A percentile compares a stretch with the other conserved stretches of the same genome.
Conservation (phyloP, 495 filamentous ascomycete species). For the Rusavskia elegans region DNA sequence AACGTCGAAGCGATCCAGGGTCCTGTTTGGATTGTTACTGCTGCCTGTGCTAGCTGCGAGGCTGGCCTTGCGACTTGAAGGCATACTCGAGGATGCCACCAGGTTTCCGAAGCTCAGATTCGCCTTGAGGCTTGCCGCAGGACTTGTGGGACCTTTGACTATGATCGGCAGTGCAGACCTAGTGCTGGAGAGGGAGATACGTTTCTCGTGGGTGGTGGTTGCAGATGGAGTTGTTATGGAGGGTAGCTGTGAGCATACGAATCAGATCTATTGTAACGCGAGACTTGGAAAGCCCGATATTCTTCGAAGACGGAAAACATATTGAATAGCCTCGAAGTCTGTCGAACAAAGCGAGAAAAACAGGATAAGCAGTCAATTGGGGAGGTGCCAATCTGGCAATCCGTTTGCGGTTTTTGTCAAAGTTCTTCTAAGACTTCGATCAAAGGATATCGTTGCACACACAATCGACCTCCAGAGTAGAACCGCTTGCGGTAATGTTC, state of each 20-base stretch:
- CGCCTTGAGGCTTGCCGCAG: background rate
- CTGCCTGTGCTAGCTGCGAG: background rate
- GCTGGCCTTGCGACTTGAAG: background rate
- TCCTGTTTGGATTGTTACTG: background rate
- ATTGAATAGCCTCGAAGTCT: background rate
- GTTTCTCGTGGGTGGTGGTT: background rate
- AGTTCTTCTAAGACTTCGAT: background rate
- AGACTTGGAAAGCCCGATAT: background rate
- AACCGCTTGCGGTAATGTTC: background rate
- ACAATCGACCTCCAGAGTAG: too few species aligned
- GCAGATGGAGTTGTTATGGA: background rate
- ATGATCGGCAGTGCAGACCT: background rate
- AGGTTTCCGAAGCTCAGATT: background rate
- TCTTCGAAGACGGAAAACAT: background rate
- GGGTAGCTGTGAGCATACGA: background rate
- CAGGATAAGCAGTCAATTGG: background rate
- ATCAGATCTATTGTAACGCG: background rate
- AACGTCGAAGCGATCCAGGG: constrained; percentile 1
- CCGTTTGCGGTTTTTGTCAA: background rate
- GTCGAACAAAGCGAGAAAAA: background rate
- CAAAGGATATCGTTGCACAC: too few species aligned
- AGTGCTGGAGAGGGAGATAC: background rate
- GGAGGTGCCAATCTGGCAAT: background rate
- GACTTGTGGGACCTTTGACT: background rate
- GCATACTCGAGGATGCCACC: background rate